Percentiles rank a stretch among this genome's conserved stretches.
Evolutionary conservation across 345 rosid genomes (phyloP).

Genomic region (Psidium guajava): DNA sequence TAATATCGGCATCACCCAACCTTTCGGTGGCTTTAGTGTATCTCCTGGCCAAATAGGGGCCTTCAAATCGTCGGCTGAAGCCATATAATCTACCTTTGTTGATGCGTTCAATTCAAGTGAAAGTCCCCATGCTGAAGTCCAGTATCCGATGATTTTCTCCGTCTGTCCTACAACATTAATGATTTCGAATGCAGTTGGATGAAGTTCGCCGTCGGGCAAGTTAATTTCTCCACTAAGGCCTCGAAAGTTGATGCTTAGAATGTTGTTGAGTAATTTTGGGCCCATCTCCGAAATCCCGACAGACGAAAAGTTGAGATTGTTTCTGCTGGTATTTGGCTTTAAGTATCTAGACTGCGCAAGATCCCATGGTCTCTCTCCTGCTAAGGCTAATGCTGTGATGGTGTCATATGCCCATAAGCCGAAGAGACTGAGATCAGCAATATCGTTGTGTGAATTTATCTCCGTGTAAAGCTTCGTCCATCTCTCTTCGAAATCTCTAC

Average conservation of each 20-base stretch:
- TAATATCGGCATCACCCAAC: constrained; percentile 8
- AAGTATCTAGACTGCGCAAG: neutral
- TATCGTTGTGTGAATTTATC: neutral
- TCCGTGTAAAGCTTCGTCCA: neutral
- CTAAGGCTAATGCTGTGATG: neutral
- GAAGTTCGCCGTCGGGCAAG: neutral
- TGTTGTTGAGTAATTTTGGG: neutral
- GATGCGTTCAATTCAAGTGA: neutral
- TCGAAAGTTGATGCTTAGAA: neutral
- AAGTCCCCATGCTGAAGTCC: constrained; percentile 1
- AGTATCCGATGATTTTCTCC: neutral
- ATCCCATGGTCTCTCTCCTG: neutral
- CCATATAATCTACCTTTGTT: neutral
- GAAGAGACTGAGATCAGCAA: neutral
- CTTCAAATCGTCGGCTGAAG: neutral
- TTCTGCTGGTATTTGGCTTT: neutral
- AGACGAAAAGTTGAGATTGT: neutral
- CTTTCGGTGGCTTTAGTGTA: neutral
- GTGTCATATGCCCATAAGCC: constrained; percentile 7
- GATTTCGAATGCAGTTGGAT: constrained; percentile 1
- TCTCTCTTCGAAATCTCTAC: neutral
- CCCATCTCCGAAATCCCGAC: constrained; percentile 8
- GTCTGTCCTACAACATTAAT: neutral
- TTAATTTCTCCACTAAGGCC: constrained; percentile 2
- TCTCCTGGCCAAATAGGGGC: constrained; percentile 14